Conservation (phyloP, 306 rosid species). For the Pyrus bretschneideri region DNA sequence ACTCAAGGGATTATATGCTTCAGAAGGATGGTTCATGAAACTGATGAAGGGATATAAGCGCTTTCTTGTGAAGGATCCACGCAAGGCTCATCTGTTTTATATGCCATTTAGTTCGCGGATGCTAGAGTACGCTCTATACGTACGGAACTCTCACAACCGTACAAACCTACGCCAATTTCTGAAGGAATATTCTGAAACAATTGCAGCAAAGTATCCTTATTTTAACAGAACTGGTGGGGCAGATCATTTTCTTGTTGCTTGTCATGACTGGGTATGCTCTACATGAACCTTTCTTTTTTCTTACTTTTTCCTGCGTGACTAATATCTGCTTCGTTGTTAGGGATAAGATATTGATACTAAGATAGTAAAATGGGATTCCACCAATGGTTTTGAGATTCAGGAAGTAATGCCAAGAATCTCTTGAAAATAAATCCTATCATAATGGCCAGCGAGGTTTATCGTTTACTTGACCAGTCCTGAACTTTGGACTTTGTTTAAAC, state of each 20-base stretch:
- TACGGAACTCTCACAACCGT: slow-evolving; percentile 83
- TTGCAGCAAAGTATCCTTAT: slow-evolving; percentile 68
- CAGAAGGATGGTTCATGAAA: slow-evolving; percentile 98
- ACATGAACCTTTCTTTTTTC: slow-evolving; percentile 3
- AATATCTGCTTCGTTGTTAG: background rate
- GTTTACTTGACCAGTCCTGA: background rate
- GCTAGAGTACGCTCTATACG: slow-evolving; percentile 65
- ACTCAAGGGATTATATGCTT: slow-evolving; percentile 75
- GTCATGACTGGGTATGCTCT: slow-evolving; percentile 88
- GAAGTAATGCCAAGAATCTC: background rate
- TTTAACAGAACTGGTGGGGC: slow-evolving; percentile 88
- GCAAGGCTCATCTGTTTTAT: slow-evolving; percentile 84
- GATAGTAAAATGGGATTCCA: background rate
- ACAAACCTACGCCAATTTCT: slow-evolving; percentile 73
- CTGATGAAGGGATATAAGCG: slow-evolving; percentile 73
- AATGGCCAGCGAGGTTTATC: background rate
- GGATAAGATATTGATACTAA: background rate
- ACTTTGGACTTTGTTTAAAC: background rate
- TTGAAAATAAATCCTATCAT: background rate
- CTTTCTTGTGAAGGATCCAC: slow-evolving; percentile 69
- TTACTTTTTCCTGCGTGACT: background rate
- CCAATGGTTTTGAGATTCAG: background rate
- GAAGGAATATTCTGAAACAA: slow-evolving; percentile 62
- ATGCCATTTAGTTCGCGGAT: slow-evolving; percentile 87
- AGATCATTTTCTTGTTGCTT: slow-evolving; percentile 94